Base-by-base conservation (phyloP, 768 basidiomycete species). In the Tulasnella sp. region DNA sequence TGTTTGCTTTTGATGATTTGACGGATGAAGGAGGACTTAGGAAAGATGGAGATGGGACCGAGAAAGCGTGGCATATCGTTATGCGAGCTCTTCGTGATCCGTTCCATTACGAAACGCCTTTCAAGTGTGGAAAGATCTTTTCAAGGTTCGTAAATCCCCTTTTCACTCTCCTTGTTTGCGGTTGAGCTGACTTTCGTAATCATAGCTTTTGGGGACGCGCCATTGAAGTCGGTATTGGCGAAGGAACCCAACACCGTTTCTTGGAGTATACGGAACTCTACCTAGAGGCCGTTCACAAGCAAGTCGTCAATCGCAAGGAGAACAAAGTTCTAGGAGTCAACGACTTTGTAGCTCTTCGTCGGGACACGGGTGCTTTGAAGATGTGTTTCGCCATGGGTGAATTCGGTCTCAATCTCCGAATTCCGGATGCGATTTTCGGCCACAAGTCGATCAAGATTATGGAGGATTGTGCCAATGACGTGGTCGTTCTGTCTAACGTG, bases 251-350 rank as follows among this genome's bases (percentile, higher is more conserved):
- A 34, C 49, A 28, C 16, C 57, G 54, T 39, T 61, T 65, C 45
- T 50, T 61, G 22, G 53, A 62, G 1, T 40, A 54, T 0, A 61
- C 62, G 16, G 53, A 51, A 5, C 55, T 51, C 5, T 66, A 61
- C 42, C 43, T 59, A 9, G 40, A 55, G 10, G 55, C 61, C 7
- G 59, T 65, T 10, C 52, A 57, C 3, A 42, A 59, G 16, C 57
- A 65, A 43, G 63, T 63, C 1, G 58, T 40, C n/a, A 60, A 64
- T 44, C 56, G 64, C 1, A 51, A 53, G 2, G 13, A 46, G 6
- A 28, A 56, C 6, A 43, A 33, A 29, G 32, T 58, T 24, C 59
- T 58, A 15, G 49, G 41, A 10, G 50, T 64, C 37, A 60, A 62
- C 5, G 43, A 34, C 20, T 64, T 61, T 50, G 53, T 64, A 34